phyloP scores from a whole-genome alignment of 2,329 filamentous ascomycete genomes.

The Leptographium galeiforme region DNA sequence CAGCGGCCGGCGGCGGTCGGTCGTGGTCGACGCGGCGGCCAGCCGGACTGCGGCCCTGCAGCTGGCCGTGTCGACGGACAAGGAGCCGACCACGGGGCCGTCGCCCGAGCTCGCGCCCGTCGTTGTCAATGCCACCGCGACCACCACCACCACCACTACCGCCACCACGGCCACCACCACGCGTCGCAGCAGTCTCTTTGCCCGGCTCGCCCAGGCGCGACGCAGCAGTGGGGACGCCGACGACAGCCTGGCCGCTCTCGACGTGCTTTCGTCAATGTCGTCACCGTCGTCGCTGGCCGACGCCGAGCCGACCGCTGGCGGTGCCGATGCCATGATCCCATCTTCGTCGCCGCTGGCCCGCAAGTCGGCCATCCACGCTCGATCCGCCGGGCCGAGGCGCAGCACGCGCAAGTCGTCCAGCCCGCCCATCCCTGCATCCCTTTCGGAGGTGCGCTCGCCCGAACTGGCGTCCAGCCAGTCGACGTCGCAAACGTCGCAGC shows the following conservation, averaged over 20 bases:
- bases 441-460: constrained; percentile 11
- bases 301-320: background rate
- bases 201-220: constrained; percentile 2
- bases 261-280: too few relatives aligned
- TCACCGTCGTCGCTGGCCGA: constrained; percentile 8
- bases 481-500: too few relatives aligned
- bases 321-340: background rate
- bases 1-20: constrained; percentile 34
- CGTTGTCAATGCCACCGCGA: too few relatives aligned
- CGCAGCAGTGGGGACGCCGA: constrained; percentile 1
- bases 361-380: constrained; percentile 4
- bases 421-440: background rate
- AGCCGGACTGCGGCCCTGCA: constrained; percentile 25
- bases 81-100: constrained; percentile 15
- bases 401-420: background rate
- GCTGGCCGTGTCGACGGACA: constrained; percentile 19
- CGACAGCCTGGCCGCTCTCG: constrained; percentile 2
- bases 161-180: background rate
- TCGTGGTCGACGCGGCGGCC: constrained; percentile 22
- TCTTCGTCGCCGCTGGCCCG: constrained; percentile 11
- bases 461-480: constrained; percentile 1
- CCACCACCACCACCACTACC: background rate
- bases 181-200: background rate
- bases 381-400: background rate
- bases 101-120: constrained; percentile 17